A percentile compares a stretch with the other conserved stretches of the same genome.
These are phyloP conservation scores for Termitomyces sp. DNA, from an alignment of 768 basidiomycete genomes.

Conservation along the genomic window DNA sequence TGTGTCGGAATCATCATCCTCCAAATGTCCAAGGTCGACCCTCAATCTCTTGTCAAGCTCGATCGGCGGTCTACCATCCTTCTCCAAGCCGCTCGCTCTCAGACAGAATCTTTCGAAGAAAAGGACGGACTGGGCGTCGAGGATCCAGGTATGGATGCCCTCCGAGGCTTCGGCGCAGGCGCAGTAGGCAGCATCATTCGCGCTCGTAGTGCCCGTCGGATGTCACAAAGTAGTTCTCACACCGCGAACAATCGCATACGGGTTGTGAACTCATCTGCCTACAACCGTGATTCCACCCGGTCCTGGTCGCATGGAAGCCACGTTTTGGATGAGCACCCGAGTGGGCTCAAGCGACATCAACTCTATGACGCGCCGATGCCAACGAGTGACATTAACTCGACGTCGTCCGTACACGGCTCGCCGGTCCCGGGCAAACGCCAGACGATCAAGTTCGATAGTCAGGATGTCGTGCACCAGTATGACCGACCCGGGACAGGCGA, in stretches of 20 bases:
- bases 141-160: slow-evolving; percentile 89
- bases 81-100: slow-evolving; percentile 74
- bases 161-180: slow-evolving; percentile 82
- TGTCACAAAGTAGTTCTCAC: slow-evolving; percentile 41
- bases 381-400: slow-evolving; percentile 33
- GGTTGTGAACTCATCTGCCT: slow-evolving; percentile 31
- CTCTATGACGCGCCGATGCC: slow-evolving; percentile 89
- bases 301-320: slow-evolving; percentile 5
- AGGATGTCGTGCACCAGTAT: slow-evolving; percentile 76
- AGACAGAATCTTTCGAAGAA: slow-evolving; percentile 67
- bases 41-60: slow-evolving; percentile 67
- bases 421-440: slow-evolving; percentile 36
- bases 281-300: slow-evolving; percentile 20
- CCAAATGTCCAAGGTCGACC: slow-evolving; percentile 95
- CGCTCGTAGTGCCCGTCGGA: slow-evolving; percentile 48
- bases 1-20: slow-evolving; percentile 92
- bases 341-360: slow-evolving; percentile 69
- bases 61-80: slow-evolving; percentile 90
- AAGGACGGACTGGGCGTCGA: slow-evolving; percentile 62
- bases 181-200: slow-evolving; percentile 88
- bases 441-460: slow-evolving; percentile 72
- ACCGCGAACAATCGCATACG: slow-evolving; percentile 26
- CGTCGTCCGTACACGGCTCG: slow-evolving; percentile 28
- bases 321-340: slow-evolving; percentile 14
- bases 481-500: slow-evolving; percentile 48